Base-by-base conservation (phyloP, 768 basidiomycete genomes). In the Coprinopsis strossmayeri region DNA sequence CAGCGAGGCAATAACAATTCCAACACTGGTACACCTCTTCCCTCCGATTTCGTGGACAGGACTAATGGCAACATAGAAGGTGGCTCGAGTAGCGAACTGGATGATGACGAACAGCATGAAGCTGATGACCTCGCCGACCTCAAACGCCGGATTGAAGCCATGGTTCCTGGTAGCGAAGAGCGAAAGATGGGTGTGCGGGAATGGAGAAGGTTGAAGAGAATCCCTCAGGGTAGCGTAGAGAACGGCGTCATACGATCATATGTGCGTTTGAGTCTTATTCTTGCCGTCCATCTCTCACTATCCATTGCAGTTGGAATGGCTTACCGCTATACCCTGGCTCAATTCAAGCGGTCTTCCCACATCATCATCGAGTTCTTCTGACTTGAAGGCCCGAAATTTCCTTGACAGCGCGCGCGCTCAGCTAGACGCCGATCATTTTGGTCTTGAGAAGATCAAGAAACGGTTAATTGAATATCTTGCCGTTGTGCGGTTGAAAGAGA, bases 401-500 rank as follows among this genome's bases (percentile, higher is more conserved):
- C 72, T 91, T 23, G 52, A 72, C 24, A 76, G 73, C 30, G 91
- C 93, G 23, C 82, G 87, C 20, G 70, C 70, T 18, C 91, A 89
- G 60, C 79, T 97, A 7, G 92, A 97, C 56, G 74, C 81, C 11
- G 93, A 95, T 51, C 93, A 97, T 63, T 95, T 84, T 57, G 94
- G 94, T 1, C 71, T 97, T 15, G 90, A 93, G 50, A 90, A 88
- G 62, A 85, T 97, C 62, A 97, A 96, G 74, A 84, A 88, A 54
- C 75, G 93, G 9, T 65, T 95, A 2, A 87, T 95, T 39, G 94
- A 96, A 59, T 96, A 91, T 62, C 77, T 97, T 34, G 92, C 91
- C 0, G 87, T 96, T 10, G 84, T 94, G 27, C 70, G 90, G 51
- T 66, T 78, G 43, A 72, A 74, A 58, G 73, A 76, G 55, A 57